These are phyloP conservation scores for Knoxia roxburghii DNA, from an alignment of 257 asterid genomes.

Conservation along the genomic window DNA sequence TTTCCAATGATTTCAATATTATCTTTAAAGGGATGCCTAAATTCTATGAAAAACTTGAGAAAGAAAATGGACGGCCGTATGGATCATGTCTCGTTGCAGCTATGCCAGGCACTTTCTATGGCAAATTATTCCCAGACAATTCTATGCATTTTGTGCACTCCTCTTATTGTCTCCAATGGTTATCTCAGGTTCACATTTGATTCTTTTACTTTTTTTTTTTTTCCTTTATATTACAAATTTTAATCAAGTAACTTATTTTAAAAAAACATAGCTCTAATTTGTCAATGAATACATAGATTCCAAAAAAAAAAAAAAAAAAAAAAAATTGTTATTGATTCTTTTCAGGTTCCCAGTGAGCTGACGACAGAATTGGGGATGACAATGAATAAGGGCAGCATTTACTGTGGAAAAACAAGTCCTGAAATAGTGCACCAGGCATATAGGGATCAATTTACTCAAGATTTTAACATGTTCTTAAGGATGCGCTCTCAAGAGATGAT, in stretches of 20 bases:
- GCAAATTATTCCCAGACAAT: slow-evolving; percentile 1
- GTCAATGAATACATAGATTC: too few species aligned
- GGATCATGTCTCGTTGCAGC: neutral
- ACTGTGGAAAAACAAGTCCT: neutral
- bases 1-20: slow-evolving; percentile 10
- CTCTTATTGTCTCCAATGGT: slow-evolving; percentile 18
- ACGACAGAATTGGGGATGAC: neutral
- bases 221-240: neutral
- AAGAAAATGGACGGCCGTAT: neutral
- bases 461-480: neutral
- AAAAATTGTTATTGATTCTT: too few species aligned
- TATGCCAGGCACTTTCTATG: slow-evolving; percentile 13
- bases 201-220: too few species aligned
- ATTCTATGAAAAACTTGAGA: neutral
- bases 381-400: neutral
- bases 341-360: slow-evolving; percentile 7
- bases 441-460: slow-evolving; percentile 1
- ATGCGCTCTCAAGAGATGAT: slow-evolving; percentile 1
- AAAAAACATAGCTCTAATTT: too few species aligned
- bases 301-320: too few species aligned
- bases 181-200: slow-evolving; percentile 13
- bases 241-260: too few species aligned
- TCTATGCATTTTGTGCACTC: slow-evolving; percentile 17
- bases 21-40: slow-evolving; percentile 6
- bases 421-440: neutral